These are phyloP conservation scores for Raphidocelis subcapitata DNA, from an alignment of 139 green algal genomes.

Conservation along the genomic window DNA sequence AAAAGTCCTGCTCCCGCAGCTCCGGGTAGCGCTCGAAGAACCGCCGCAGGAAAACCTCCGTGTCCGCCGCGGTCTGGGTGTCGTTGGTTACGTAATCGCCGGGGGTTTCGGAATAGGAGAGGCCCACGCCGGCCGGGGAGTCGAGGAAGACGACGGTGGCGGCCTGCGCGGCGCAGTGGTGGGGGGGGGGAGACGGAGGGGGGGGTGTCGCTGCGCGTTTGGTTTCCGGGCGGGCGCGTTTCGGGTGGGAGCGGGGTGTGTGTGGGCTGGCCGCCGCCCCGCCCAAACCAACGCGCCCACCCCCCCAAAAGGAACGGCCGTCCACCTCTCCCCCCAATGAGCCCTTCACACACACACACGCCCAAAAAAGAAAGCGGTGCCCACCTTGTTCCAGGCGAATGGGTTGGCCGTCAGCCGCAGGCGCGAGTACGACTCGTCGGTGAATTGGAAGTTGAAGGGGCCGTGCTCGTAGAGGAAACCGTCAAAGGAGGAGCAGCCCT, in stretches of 20 bases:
- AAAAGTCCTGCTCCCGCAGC: constrained; percentile 46
- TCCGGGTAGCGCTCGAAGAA: constrained; percentile 51
- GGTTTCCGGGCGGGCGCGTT: too few relatives aligned
- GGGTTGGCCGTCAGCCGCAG: constrained; percentile 28
- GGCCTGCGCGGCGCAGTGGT: too few relatives aligned
- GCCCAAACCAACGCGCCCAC: too few relatives aligned
- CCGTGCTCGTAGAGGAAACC: constrained; percentile 49
- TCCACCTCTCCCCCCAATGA: too few relatives aligned
- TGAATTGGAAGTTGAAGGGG: constrained; percentile 36
- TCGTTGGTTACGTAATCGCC: constrained; percentile 48
- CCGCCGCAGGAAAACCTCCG: constrained; percentile 58
- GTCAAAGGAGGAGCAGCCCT: constrained; percentile 48
- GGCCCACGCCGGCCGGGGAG: constrained; percentile 43
- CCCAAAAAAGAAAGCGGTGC: too few relatives aligned
- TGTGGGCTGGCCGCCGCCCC: too few relatives aligned
- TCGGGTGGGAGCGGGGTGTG: too few relatives aligned
- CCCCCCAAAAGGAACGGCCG: too few relatives aligned
- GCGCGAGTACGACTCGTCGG: not conserved
- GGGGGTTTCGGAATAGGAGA: constrained; percentile 41
- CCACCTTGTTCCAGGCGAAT: constrained; percentile 40
- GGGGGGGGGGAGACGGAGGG: too few relatives aligned
- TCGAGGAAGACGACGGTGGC: constrained; percentile 22
- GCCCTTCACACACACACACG: too few relatives aligned
- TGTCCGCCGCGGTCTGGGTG: constrained; percentile 52
- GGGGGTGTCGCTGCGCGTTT: too few relatives aligned